Conservation (phyloP, 1,139 yeast species). For the Taphrina wiesneri region DNA sequence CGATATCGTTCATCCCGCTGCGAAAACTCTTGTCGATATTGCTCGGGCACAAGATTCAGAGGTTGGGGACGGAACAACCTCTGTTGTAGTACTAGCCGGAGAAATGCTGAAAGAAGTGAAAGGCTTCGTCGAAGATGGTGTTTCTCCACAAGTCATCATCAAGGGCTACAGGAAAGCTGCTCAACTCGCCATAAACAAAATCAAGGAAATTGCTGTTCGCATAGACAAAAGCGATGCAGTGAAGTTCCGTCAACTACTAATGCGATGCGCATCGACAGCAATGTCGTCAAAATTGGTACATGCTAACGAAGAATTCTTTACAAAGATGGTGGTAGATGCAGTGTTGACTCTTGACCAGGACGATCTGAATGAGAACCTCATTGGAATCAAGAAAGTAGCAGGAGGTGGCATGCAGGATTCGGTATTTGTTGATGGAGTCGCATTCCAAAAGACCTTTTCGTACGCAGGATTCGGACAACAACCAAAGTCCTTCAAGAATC, state of each 20-base stretch:
- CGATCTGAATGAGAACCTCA: slow-evolving; percentile 81
- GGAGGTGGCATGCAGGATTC: slow-evolving; percentile 93
- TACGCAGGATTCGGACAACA: slow-evolving; percentile 99
- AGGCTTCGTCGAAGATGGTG: slow-evolving; percentile 89
- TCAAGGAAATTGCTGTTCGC: slow-evolving; percentile 73
- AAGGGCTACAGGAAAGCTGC: slow-evolving; percentile 87
- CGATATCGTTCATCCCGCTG: slow-evolving; percentile 98
- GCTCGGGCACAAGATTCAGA: slow-evolving; percentile 98
- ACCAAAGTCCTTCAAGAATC: slow-evolving; percentile 77
- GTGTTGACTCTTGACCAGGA: slow-evolving; percentile 81
- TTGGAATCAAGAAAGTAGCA: slow-evolving; percentile 91
- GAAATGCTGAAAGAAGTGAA: slow-evolving; percentile 90
- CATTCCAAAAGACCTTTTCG: slow-evolving; percentile 93
- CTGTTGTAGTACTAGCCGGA: slow-evolving; percentile 92
- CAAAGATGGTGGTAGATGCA: slow-evolving; percentile 95
- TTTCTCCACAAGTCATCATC: slow-evolving; percentile 81
- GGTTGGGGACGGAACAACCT: slow-evolving; percentile 98
- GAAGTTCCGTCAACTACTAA: slow-evolving; percentile 72
- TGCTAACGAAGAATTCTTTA: slow-evolving; percentile 82
- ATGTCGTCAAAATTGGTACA: slow-evolving; percentile 93
- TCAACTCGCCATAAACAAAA: slow-evolving; percentile 68
- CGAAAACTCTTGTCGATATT: slow-evolving; percentile 89
- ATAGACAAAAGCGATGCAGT: slow-evolving; percentile 51
- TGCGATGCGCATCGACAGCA: slow-evolving; percentile 93
- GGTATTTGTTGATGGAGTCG: slow-evolving; percentile 85